phyloP scores from a whole-genome alignment of 2,329 filamentous ascomycete species.

The Sclerotinia minor region DNA sequence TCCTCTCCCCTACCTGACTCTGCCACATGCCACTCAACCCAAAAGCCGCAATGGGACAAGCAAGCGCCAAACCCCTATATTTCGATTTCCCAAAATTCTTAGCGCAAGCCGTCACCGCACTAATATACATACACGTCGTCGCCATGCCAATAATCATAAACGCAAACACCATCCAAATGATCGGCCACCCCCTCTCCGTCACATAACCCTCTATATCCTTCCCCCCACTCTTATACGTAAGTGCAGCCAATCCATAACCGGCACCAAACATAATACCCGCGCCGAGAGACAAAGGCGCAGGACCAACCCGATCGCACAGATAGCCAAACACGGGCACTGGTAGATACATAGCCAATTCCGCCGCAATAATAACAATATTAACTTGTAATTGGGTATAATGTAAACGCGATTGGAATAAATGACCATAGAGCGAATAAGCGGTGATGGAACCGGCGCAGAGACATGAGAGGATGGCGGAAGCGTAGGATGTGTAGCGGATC shows the following conservation, averaged over 20 bases:
- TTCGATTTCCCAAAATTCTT: constrained; percentile 95
- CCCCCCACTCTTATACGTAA: constrained; percentile 65
- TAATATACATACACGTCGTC: constrained; percentile 86
- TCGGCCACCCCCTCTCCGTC: constrained; percentile 61
- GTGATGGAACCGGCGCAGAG: constrained; percentile 90
- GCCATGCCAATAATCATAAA: constrained; percentile 82
- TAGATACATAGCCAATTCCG: constrained; percentile 85
- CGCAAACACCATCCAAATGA: constrained; percentile 78
- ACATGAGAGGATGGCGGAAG: constrained; percentile 55
- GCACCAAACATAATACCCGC: constrained; percentile 72
- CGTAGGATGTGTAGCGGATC: constrained; percentile 50
- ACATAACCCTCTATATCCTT: constrained; percentile 46
- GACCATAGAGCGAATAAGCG: constrained; percentile 91
- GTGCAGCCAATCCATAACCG: constrained; percentile 82
- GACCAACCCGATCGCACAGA: constrained; percentile 84
- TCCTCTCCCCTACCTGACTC: constrained; percentile 78
- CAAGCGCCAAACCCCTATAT: constrained; percentile 84
- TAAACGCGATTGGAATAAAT: constrained; percentile 80
- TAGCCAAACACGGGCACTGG: constrained; percentile 90
- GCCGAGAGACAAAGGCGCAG: constrained; percentile 71
- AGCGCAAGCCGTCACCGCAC: constrained; percentile 89
- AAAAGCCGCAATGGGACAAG: constrained; percentile 87
- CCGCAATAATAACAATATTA: constrained; percentile 83
- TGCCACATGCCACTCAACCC: constrained; percentile 95
- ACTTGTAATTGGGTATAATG: constrained; percentile 90